Evolutionary conservation across 805 yeast genomes (phyloP).

Genomic region (Metschnikowia kofuensis): DNA sequence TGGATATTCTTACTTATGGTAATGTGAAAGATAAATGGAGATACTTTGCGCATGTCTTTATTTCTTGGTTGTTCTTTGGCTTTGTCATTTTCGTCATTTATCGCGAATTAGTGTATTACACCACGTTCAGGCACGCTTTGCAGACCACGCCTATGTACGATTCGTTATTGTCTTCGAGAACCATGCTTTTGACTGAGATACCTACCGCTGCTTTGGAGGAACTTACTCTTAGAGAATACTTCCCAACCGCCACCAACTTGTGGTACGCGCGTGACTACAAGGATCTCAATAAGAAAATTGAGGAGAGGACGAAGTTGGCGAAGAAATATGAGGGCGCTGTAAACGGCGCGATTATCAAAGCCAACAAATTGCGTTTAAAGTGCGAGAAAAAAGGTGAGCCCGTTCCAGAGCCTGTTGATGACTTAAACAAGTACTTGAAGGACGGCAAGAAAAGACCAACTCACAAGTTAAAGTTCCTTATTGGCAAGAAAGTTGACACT

Average conservation of each 20-base stretch:
- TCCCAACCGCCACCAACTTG: conserved; percentile 59
- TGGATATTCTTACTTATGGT: conserved; percentile 61
- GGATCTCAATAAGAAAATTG: conserved; percentile 51
- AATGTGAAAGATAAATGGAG: conserved; percentile 63
- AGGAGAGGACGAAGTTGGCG: conserved; percentile 63
- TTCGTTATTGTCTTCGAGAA: conserved; percentile 65
- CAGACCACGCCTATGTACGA: conserved; percentile 74
- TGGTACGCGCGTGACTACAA: conserved; percentile 65
- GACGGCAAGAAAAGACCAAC: conserved; percentile 73
- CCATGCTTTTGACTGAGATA: conserved; percentile 69
- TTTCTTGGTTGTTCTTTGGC: conserved; percentile 74
- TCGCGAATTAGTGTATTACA: conserved; percentile 70
- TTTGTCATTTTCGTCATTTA: conserved; percentile 62
- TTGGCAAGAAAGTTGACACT: conserved; percentile 84
- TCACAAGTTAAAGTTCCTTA: conserved; percentile 64
- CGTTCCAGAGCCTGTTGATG: conserved; percentile 55
- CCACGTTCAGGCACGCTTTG: conserved; percentile 66
- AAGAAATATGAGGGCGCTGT: conserved; percentile 64
- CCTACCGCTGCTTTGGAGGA: conserved; percentile 49
- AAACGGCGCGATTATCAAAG: conserved; percentile 56
- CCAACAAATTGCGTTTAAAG: conserved; percentile 55
- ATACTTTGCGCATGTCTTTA: conserved; percentile 69
- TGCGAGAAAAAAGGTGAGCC: conserved; percentile 56
- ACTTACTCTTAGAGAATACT: conserved; percentile 49
- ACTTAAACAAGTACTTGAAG: conserved; percentile 62